Base-by-base conservation (phyloP, 2,329 filamentous ascomycete species). In the Paracoccidioides lutzii region DNA sequence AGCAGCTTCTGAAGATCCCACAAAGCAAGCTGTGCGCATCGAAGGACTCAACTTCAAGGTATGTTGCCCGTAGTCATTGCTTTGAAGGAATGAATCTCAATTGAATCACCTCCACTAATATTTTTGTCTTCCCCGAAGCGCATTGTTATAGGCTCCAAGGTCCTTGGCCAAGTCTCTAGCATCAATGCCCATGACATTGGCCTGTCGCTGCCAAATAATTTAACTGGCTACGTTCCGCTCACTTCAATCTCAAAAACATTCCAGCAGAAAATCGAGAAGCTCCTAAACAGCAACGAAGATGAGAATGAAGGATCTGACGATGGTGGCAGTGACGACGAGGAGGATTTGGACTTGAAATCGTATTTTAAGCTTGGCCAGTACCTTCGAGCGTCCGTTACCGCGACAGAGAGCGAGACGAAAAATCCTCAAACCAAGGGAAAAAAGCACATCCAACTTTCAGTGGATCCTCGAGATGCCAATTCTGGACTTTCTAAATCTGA, bases 11-110 rank as follows among this genome's bases (percentile, higher is more conserved):
- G 74, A 73, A 61, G 71, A 73, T 51, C 64, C 69, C 5, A 72
- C 79, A 42, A 75, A 78, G 50, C 68, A 75, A 57, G 76, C 71
- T 52, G 77, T 91, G 59, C 88, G 83, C 67, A 85, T 95, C 60
- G 90, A 96, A 69, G 84, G 88, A 62, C 74, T 98, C 56, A 95
- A 86, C 69, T 94, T 88, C 75, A 95, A 93, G 81, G 87, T 89
- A 78, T 59, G 75, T 63, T 12, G 12, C 42, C 41, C 33, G 22
- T 22, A 22, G 22, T 22, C 22, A 22, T 45, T 45, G 46, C 50
- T 32, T 14, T 53, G 22, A 43, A 38, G 9, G 14, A 53, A 35
- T 53, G 51, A 43, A 41, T 51, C 4, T 30, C 30, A 9, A 50
- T 5, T 12, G 28, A 22, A 30, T 52, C 6, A 55, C 35, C 48